Evolutionary conservation across 148 eudicot species (phyloP).

Genomic region (Drosera capensis): DNA sequence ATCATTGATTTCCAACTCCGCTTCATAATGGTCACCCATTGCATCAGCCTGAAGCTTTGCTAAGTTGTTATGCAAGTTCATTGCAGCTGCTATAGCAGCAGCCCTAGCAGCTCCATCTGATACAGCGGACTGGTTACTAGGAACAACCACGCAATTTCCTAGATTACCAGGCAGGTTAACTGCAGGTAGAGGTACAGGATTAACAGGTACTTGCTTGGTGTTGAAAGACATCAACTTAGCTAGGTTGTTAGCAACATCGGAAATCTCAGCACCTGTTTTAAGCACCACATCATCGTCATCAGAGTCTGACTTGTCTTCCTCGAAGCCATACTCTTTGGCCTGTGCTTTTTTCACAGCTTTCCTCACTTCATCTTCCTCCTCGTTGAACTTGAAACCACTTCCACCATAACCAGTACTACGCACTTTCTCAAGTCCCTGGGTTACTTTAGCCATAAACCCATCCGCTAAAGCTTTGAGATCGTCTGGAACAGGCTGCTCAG

Average conservation of each 20-base stretch:
- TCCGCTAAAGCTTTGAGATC: slow-evolving; percentile 66
- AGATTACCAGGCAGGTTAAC: too few relatives aligned
- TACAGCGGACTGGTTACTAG: too few relatives aligned
- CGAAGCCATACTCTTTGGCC: slow-evolving; percentile 74
- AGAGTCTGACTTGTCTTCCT: slow-evolving; percentile 72
- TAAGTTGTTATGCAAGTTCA: slow-evolving; percentile 51
- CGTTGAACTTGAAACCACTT: slow-evolving; percentile 70
- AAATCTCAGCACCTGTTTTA: slow-evolving; percentile 33
- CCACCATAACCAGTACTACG: slow-evolving; percentile 85
- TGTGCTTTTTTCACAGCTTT: slow-evolving; percentile 85
- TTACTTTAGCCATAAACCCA: slow-evolving; percentile 63
- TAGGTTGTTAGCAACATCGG: slow-evolving; percentile 28
- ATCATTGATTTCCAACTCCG: slow-evolving; percentile 74
- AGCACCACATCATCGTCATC: slow-evolving; percentile 68
- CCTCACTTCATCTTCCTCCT: slow-evolving; percentile 77
- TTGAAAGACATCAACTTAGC: slow-evolving; percentile 33
- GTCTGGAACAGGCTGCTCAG: slow-evolving; percentile 66
- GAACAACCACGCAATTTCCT: too few relatives aligned
- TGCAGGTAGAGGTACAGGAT: slow-evolving; percentile 8
- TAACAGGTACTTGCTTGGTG: slow-evolving; percentile 20
- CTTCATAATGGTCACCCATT: slow-evolving; percentile 72
- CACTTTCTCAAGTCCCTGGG: slow-evolving; percentile 66
- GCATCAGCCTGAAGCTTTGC: slow-evolving; percentile 71
- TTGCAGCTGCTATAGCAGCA: slow-evolving; percentile 42
- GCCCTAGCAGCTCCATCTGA: slow-evolving; percentile 45